Percentiles rank a stretch among this genome's conserved stretches.
phyloP scores from a whole-genome alignment of 148 eudicot genomes.

The Diospyros kaki region DNA sequence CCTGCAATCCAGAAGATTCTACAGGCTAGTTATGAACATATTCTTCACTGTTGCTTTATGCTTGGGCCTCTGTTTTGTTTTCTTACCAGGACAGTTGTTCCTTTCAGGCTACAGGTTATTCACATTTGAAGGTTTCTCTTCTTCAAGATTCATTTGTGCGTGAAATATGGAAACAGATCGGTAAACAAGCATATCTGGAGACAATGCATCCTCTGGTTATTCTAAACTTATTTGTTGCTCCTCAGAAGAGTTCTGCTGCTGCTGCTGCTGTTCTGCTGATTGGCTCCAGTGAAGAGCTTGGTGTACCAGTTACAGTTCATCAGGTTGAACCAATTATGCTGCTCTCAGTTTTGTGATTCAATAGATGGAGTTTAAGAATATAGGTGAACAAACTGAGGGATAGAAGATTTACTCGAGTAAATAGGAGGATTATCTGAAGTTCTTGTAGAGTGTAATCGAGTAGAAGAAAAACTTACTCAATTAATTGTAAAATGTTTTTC shows the following conservation, averaged over 20 bases:
- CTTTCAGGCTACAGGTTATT: slow-evolving; percentile 78
- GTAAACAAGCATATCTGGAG: slow-evolving; percentile 79
- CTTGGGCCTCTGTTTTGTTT: slow-evolving; percentile 3
- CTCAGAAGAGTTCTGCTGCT: slow-evolving; percentile 71
- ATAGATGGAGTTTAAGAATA: not conserved
- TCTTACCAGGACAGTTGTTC: slow-evolving; percentile 20
- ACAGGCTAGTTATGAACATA: slow-evolving; percentile 63
- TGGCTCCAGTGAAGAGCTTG: slow-evolving; percentile 97
- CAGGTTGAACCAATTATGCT: slow-evolving; percentile 47
- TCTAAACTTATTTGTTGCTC: slow-evolving; percentile 63
- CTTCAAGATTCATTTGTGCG: slow-evolving; percentile 98
- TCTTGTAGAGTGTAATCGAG: too few species aligned
- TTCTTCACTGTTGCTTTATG: slow-evolving; percentile 9
- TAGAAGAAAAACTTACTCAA: too few species aligned
- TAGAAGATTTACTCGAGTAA: too few species aligned
- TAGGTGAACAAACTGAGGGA: not conserved
- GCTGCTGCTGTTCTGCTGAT: slow-evolving; percentile 92
- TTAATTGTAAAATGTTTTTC: too few species aligned
- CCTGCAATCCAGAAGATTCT: slow-evolving; percentile 88
- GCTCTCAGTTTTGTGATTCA: slow-evolving; percentile 6
- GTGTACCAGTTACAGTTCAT: slow-evolving; percentile 77
- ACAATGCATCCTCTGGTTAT: slow-evolving; percentile 72
- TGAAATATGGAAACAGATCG: slow-evolving; percentile 74
- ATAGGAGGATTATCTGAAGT: too few species aligned
- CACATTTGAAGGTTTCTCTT: slow-evolving; percentile 87